A percentile compares a stretch with the other conserved stretches of the same genome.
Evolutionary conservation across 805 yeast species (phyloP).

Genomic region (Suhomyces emberorum): DNA sequence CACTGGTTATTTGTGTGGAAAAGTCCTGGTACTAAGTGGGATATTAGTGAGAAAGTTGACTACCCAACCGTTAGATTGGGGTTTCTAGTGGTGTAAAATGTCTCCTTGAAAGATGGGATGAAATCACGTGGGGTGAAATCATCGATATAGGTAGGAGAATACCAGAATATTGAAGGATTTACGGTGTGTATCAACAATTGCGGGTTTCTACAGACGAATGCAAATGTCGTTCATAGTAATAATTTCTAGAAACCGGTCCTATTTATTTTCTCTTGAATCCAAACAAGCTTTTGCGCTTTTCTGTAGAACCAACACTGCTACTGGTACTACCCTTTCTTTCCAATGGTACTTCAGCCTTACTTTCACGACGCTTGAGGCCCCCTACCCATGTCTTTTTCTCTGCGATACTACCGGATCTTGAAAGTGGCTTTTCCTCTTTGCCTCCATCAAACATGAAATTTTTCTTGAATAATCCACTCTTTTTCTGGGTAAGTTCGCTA

Average conservation of each 20-base stretch:
- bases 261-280: conserved; percentile 31
- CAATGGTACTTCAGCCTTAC: conserved; percentile 8
- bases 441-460: conserved; percentile 25
- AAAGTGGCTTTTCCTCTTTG: conserved; percentile 13
- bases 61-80: too few relatives aligned
- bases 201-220: too few relatives aligned
- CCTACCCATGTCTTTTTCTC: conserved; percentile 44
- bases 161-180: too few relatives aligned
- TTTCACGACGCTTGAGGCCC: conserved; percentile 33
- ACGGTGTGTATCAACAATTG: too few relatives aligned
- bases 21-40: too few relatives aligned
- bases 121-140: too few relatives aligned
- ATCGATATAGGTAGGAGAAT: too few relatives aligned
- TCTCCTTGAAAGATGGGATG: too few relatives aligned
- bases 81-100: too few relatives aligned
- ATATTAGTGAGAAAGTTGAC: too few relatives aligned
- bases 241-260: not conserved
- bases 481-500: conserved; percentile 3
- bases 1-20: too few relatives aligned
- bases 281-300: conserved; percentile 30
- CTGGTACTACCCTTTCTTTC: conserved; percentile 6
- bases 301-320: conserved; percentile 5
- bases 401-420: conserved; percentile 9
- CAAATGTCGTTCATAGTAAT: too few relatives aligned
- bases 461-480: conserved; percentile 25